Base-by-base conservation (phyloP, 31 red algal genomes). In the Bonnemaisonia californica region DNA sequence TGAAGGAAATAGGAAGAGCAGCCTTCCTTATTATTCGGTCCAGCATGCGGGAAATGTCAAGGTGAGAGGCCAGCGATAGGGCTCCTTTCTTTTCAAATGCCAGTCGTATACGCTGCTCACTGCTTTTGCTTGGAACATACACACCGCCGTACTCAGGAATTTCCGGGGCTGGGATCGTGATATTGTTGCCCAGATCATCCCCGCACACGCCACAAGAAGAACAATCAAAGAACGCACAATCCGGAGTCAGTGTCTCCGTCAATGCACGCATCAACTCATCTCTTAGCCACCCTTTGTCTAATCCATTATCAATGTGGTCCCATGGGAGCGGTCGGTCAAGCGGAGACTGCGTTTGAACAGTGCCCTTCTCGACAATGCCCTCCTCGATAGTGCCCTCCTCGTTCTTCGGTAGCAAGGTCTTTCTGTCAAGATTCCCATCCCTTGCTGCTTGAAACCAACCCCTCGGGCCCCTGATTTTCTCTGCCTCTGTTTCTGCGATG, bases 241-340 rank as follows among this genome's bases (percentile, higher is more conserved):
- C 89, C 19, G 89, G 82, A 3, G 89, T 92, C 16, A 92, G 65
- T 13, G 81, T 81, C 65, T 71, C 89, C 2, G 80, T 71, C n/a
- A 92, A 40, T 55, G 89, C 89, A 9, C 79, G 74, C 89, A 92
- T 92, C 13, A 92, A 59, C 40, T 92, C 89, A 76, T 92, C 89
- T 71, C 89, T 67, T 19, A 92, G 31, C 89, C 89, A 92, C 3
- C 89, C 89, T 73, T 92, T 92, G 47, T 86, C 81, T n/a, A 93
- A 31, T 31, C 90, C 90, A 41, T 40, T 66, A 29, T 93, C 79
- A n/a, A 93, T 93, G 38, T 93, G 90, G 69, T 93, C 90, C 82
- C 90, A 93, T 35, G 90, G 90, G 29, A 93, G 45, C 38, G 90
- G 82, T 13, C 90, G 62, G 70, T 93, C 90, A 21, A 93, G 76